A percentile compares a stretch with the other conserved stretches of the same genome.
These are phyloP conservation scores for Mycena floridula DNA, from an alignment of 768 basidiomycete genomes.

Conservation along the genomic window DNA sequence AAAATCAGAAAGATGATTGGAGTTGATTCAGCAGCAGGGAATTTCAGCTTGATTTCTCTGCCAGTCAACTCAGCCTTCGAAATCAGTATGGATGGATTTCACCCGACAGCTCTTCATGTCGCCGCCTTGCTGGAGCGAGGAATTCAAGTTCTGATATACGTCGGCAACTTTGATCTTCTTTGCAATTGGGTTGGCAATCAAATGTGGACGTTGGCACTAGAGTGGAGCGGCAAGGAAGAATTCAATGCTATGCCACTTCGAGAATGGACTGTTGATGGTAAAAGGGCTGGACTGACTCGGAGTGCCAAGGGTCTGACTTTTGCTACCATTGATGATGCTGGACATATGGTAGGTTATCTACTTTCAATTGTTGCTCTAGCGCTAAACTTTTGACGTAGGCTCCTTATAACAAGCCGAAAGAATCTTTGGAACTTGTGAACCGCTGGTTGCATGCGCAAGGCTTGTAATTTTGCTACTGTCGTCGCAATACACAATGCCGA, in stretches of 20 bases:
- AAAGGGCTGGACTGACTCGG: constrained; percentile 31
- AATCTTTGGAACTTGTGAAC: neutral
- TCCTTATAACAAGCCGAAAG: neutral
- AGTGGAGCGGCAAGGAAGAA: constrained; percentile 60
- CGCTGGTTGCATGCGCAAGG: too few relatives aligned
- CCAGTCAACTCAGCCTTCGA: constrained; percentile 46
- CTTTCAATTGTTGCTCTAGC: constrained; percentile 1
- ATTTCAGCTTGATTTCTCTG: constrained; percentile 35
- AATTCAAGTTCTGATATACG: constrained; percentile 63
- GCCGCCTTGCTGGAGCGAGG: constrained; percentile 66
- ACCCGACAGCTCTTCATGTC: constrained; percentile 46
- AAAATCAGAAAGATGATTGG: too few relatives aligned
- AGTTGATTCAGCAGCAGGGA: too few relatives aligned
- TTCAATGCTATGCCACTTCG: constrained; percentile 35
- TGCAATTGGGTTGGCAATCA: constrained; percentile 76
- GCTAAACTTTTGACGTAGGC: neutral
- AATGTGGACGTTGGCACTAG: constrained; percentile 59
- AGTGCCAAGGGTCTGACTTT: constrained; percentile 51
- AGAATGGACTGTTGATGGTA: constrained; percentile 54
- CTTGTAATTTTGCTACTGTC: too few relatives aligned
- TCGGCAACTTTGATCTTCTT: constrained; percentile 67
- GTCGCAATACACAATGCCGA: too few relatives aligned
- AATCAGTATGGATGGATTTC: constrained; percentile 33
- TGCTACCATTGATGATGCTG: constrained; percentile 58
- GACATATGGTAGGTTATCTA: constrained; percentile 67